Conservation (phyloP, 495 filamentous ascomycete species). For the Neurospora sp. region DNA sequence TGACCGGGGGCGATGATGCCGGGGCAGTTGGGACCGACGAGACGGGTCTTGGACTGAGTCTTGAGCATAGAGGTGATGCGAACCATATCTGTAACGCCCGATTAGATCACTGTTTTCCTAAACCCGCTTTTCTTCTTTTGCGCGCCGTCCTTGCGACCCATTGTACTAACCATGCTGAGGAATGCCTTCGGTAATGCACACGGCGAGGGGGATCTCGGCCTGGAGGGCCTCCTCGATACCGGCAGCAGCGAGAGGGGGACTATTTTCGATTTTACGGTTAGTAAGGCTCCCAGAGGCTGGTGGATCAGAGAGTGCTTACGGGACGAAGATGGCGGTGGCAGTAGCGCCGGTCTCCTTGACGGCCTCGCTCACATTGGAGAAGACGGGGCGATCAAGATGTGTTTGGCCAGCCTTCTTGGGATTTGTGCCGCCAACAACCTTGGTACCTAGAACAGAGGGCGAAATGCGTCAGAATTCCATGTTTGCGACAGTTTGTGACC, state of each 20-base stretch:
- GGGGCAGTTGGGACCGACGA: conserved; percentile 97
- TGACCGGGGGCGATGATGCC: conserved; percentile 95
- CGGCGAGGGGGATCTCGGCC: conserved; percentile 85
- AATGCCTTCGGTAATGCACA: conserved; percentile 98
- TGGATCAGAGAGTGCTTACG: conserved; percentile 43
- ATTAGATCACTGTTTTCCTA: conserved; percentile 5
- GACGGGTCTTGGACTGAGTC: conserved; percentile 90
- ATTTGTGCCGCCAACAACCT: conserved; percentile 96
- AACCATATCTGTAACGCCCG: conserved; percentile 70
- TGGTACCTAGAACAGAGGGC: conserved; percentile 56
- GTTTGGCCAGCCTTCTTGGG: conserved; percentile 91
- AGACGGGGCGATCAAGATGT: conserved; percentile 90
- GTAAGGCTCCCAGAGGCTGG: not conserved
- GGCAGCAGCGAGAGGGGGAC: conserved; percentile 79
- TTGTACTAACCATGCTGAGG: conserved; percentile 74
- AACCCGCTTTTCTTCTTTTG: too few relatives aligned
- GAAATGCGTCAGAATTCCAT: conserved; percentile 8
- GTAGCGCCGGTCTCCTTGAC: conserved; percentile 84
- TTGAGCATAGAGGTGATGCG: conserved; percentile 97
- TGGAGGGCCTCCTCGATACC: conserved; percentile 95
- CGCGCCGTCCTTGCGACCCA: not conserved
- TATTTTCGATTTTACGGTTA: conserved; percentile 20
- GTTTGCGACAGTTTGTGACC: not conserved
- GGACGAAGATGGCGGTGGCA: conserved; percentile 94
- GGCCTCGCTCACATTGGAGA: conserved; percentile 79